Evolutionary conservation across 1,139 yeast genomes (phyloP).

Genomic region (Arxiozyma slooffiae): DNA sequence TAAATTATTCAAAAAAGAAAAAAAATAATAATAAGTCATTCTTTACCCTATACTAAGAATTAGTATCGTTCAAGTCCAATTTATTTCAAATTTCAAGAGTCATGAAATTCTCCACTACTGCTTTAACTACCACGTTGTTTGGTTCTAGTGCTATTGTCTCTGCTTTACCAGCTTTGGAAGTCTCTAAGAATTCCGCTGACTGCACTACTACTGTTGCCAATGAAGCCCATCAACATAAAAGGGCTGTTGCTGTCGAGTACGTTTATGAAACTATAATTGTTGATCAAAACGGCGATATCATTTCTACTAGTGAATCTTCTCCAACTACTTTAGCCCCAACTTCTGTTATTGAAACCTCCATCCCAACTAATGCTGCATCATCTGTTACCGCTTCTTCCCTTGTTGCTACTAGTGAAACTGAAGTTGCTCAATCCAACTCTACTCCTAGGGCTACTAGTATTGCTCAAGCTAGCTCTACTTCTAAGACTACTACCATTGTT

Average conservation of each 20-base stretch:
- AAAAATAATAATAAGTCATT: no score
- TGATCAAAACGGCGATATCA: conserved; percentile 36
- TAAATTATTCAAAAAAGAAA: not conserved
- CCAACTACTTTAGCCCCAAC: conserved; percentile 4
- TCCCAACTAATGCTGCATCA: not conserved
- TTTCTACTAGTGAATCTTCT: not conserved
- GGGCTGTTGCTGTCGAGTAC: conserved; percentile 73
- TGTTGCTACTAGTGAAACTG: conserved; percentile 5
- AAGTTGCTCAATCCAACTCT: conserved; percentile 3
- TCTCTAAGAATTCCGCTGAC: conserved; percentile 5
- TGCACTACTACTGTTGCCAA: conserved; percentile 32
- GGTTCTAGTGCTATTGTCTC: conserved; percentile 23
- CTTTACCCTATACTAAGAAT: not conserved
- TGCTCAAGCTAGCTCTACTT: conserved; percentile 23
- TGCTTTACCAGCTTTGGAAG: conserved; percentile 13
- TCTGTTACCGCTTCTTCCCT: not conserved
- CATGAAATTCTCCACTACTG: conserved; percentile 16
- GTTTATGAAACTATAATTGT: conserved; percentile 73
- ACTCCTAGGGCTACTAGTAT: conserved; percentile 11
- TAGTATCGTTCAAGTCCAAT: not conserved
- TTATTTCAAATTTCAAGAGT: not conserved
- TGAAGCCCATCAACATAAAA: conserved; percentile 50
- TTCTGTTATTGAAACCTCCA: not conserved
- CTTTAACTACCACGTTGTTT: conserved; percentile 20
- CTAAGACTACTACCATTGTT: conserved; percentile 18